Evolutionary conservation across 2,329 filamentous ascomycete species (phyloP).

Genomic region (Sporothrix pseudoabietina): DNA sequence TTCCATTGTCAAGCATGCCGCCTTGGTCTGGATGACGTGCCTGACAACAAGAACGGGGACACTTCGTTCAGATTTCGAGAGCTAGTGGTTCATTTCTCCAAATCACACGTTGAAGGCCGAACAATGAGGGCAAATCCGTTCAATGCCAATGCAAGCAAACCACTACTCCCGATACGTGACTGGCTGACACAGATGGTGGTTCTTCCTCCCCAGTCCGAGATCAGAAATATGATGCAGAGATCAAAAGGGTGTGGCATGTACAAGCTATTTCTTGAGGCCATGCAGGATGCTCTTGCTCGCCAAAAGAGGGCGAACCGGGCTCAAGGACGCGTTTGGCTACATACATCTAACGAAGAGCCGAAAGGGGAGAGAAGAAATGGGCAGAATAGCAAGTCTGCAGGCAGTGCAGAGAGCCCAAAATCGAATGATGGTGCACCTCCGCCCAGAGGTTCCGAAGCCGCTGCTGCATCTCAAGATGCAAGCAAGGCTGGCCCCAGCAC

Average conservation of each 20-base stretch:
- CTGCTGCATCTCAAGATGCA: neutral
- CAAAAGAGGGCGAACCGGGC: neutral
- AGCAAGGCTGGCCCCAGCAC: neutral
- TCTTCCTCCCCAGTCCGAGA: slow-evolving; percentile 42
- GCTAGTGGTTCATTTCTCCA: slow-evolving; percentile 27
- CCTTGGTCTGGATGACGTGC: neutral
- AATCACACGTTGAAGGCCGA: slow-evolving; percentile 31
- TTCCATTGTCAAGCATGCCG: slow-evolving; percentile 59
- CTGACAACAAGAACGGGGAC: no score
- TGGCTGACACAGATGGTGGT: slow-evolving; percentile 54
- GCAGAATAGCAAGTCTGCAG: no score
- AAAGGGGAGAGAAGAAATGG: neutral
- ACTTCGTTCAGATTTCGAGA: neutral
- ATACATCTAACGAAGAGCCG: neutral
- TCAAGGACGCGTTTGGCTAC: neutral
- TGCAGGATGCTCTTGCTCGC: slow-evolving; percentile 42
- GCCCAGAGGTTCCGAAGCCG: neutral
- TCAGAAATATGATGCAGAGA: slow-evolving; percentile 41
- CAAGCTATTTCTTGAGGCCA: slow-evolving; percentile 45
- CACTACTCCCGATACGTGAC: slow-evolving; percentile 46
- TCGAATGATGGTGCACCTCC: neutral
- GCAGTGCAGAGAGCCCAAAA: neutral
- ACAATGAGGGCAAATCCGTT: slow-evolving; percentile 29
- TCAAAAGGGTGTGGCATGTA: slow-evolving; percentile 37
- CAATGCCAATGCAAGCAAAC: slow-evolving; percentile 28